Evolutionary conservation across 495 filamentous ascomycete genomes (phyloP).

Genomic region (Hyaloscypha variabilis): DNA sequence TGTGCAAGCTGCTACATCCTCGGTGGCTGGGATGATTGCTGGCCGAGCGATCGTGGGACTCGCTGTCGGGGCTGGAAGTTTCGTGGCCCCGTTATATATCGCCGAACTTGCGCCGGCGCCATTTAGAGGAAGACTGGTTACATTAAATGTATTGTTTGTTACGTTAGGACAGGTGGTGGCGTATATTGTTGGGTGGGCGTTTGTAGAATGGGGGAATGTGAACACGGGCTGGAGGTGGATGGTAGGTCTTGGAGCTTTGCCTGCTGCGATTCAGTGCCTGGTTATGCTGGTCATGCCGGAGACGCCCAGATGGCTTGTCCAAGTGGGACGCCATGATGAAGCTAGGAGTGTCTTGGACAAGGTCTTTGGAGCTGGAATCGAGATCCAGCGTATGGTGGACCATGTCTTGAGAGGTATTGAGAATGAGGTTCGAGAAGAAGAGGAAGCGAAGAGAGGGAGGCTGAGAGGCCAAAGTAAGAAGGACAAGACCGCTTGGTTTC

Average conservation of each 20-base stretch:
- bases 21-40: constrained; percentile 72
- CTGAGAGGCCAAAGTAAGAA: constrained; percentile 30
- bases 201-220: constrained; percentile 50
- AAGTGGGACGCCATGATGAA: constrained; percentile 57
- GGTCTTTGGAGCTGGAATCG: constrained; percentile 60
- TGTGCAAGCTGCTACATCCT: constrained; percentile 64
- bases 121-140: constrained; percentile 75
- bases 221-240: constrained; percentile 81
- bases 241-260: constrained; percentile 81
- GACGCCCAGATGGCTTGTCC: constrained; percentile 84
- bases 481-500: constrained; percentile 24
- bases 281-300: constrained; percentile 76
- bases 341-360: constrained; percentile 65
- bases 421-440: constrained; percentile 69
- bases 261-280: constrained; percentile 69
- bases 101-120: constrained; percentile 79
- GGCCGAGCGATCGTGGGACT: constrained; percentile 80
- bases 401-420: constrained; percentile 65
- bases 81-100: constrained; percentile 84
- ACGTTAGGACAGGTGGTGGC: constrained; percentile 86
- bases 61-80: constrained; percentile 80
- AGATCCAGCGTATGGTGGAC: constrained; percentile 50
- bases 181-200: constrained; percentile 75
- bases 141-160: constrained; percentile 76
- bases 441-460: constrained; percentile 45